Evolutionary conservation across 2,329 filamentous ascomycete genomes (phyloP).

Genomic region (Ophiocordyceps camponoti-rufipedis): DNA sequence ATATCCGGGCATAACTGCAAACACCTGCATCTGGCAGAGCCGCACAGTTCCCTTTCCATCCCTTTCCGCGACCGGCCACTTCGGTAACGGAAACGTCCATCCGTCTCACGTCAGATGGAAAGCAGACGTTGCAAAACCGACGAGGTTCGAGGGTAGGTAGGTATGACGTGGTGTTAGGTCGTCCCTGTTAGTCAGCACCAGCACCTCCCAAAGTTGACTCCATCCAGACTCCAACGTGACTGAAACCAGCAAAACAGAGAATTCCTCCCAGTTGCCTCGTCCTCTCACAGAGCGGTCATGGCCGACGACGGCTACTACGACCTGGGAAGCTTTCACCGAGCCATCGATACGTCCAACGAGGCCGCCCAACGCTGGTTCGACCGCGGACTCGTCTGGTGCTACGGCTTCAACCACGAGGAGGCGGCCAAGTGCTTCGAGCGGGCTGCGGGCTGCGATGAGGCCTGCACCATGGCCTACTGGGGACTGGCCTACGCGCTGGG

Average conservation of each 20-base stretch:
- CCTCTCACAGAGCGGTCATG: background rate
- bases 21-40: too few species aligned
- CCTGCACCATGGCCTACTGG: constrained; percentile 49
- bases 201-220: too few species aligned
- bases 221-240: background rate
- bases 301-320: constrained; percentile 28
- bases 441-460: constrained; percentile 33
- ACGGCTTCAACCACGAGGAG: constrained; percentile 63
- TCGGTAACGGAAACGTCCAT: too few species aligned
- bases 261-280: background rate
- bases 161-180: too few species aligned
- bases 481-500: constrained; percentile 53
- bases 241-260: background rate
- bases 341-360: constrained; percentile 30
- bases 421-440: constrained; percentile 43
- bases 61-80: too few species aligned
- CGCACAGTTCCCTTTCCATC: too few species aligned
- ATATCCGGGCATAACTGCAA: too few species aligned
- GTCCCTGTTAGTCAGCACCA: too few species aligned
- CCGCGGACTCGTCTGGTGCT: constrained; percentile 55
- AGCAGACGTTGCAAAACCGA: too few species aligned
- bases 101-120: too few species aligned
- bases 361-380: constrained; percentile 50
- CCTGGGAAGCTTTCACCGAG: constrained; percentile 38
- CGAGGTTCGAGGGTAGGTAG: too few species aligned